Base-by-base conservation (phyloP, 331 rosid species). In the Spiraea crenata region DNA sequence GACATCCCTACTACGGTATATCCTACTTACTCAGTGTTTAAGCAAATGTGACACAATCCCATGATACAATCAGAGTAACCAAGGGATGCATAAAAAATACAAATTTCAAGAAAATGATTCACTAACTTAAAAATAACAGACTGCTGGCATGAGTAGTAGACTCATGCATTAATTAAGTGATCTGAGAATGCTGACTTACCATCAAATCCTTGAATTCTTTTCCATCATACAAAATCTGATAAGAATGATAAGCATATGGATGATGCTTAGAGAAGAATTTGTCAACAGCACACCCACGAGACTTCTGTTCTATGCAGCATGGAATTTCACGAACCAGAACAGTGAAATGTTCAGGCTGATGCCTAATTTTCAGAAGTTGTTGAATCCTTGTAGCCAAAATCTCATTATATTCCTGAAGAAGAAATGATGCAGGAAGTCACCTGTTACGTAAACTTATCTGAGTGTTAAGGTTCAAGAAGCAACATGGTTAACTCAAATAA, bases 311-410 rank as follows among this genome's bases (percentile, higher is more conserved):
- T 14, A 2, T 46, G 81, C 99, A 91, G 47, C 85, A 56, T 13
- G 97, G 99, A 86, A 93, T 81, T 82, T 87, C 91, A 19, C 88
- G 89, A 82, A 87, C 96, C 40, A 89, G 57, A 63, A 91, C 76
- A 34, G 92, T 91, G 78, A 87, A 93, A 71, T 82, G 99, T 75
- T 93, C 92, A 19, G 99, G 88, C 57, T 83, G 88, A 71, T 87
- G 74, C 79, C 83, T 87, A 46, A 78, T 71, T 57, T 71, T 86
- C 65, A 68, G 85, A 73, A 87, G 84, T 48, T 83, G 95, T 49
- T 86, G 84, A 80, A 83, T 80, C 81, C 97, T 84, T 75, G 70
- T 79, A 67, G 78, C 75, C 82, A 81, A 83, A 76, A 93, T 93
- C 42, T 82, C 96, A 50, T 86, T 75, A 48, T 89, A 93, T 65